Evolutionary conservation across 352 stramenopile species (phyloP).

Genomic region (Globisporangium okanoganense): DNA sequence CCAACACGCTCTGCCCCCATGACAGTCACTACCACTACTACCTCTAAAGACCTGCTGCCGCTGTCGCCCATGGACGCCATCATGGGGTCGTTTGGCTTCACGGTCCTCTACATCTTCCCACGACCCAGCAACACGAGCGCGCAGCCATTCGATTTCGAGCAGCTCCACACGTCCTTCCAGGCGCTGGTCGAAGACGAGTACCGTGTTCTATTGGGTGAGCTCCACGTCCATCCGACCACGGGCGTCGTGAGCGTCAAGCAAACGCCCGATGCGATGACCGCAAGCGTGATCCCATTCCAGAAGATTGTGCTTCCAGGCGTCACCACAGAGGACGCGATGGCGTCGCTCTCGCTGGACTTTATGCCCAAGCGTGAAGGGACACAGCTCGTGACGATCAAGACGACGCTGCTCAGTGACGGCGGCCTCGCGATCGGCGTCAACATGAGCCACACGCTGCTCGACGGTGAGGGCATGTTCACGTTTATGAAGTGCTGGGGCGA

Average conservation of each 20-base stretch:
- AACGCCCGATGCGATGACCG: constrained; percentile 2
- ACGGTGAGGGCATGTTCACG: constrained; percentile 49
- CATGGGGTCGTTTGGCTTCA: constrained; percentile 41
- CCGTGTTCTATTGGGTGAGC: constrained; percentile 31
- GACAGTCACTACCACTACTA: neutral
- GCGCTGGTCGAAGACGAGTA: constrained; percentile 43
- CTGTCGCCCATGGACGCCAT: constrained; percentile 50
- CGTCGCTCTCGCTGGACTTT: constrained; percentile 27
- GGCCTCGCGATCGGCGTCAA: constrained; percentile 45
- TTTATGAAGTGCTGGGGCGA: constrained; percentile 61
- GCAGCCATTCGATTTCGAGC: constrained; percentile 32
- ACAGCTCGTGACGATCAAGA: constrained; percentile 33
- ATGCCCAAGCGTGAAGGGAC: constrained; percentile 20
- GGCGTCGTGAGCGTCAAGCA: constrained; percentile 35
- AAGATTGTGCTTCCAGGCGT: constrained; percentile 12
- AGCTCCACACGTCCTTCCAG: constrained; percentile 31
- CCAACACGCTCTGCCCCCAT: neutral
- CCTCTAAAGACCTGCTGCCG: constrained; percentile 6
- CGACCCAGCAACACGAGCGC: constrained; percentile 5
- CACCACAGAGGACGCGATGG: constrained; percentile 35
- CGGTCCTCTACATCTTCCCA: constrained; percentile 55
- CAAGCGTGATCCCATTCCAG: constrained; percentile 33
- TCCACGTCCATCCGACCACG: constrained; percentile 22
- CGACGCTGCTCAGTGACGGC: constrained; percentile 38
- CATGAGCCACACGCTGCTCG: constrained; percentile 40